Conservation (phyloP, 2,329 filamentous ascomycete species). For the Canariomyces notabilis region DNA sequence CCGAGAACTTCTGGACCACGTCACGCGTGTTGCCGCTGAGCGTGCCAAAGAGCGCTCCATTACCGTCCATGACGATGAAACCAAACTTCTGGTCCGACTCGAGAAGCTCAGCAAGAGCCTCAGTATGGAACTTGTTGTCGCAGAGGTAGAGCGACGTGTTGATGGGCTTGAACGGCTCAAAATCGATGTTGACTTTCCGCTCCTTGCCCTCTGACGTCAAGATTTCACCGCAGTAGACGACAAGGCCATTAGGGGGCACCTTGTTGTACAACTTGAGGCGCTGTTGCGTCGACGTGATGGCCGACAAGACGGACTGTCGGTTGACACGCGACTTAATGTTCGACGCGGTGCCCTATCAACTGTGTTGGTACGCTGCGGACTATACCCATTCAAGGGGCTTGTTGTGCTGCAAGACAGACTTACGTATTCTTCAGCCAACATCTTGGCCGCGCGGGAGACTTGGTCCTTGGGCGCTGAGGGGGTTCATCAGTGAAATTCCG, state of each 20-base stretch:
- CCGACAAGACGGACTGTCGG: slow-evolving; percentile 92
- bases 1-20: slow-evolving; percentile 94
- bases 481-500: slow-evolving; percentile 22
- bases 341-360: slow-evolving; percentile 78
- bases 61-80: slow-evolving; percentile 99
- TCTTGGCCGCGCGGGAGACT: slow-evolving; percentile 91
- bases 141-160: slow-evolving; percentile 99
- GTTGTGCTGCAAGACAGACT: slow-evolving; percentile 32
- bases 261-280: slow-evolving; percentile 99
- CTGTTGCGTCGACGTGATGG: slow-evolving; percentile 98
- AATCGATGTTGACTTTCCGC: slow-evolving; percentile 99
- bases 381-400: slow-evolving; percentile 1
- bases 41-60: slow-evolving; percentile 94
- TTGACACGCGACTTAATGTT: slow-evolving; percentile 99
- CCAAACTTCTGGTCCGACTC: slow-evolving; percentile 99
- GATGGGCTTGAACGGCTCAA: slow-evolving; percentile 99
- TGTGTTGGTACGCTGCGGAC: slow-evolving; percentile 11
- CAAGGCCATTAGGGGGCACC: slow-evolving; percentile 93
- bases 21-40: slow-evolving; percentile 96
- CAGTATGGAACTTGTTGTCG: slow-evolving; percentile 99
- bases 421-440: slow-evolving; percentile 99
- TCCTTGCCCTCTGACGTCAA: slow-evolving; percentile 98
- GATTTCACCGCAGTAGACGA: slow-evolving; percentile 99
- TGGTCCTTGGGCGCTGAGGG: slow-evolving; percentile 88
- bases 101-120: slow-evolving; percentile 91